Evolutionary conservation across 306 rosid species (phyloP), one percentile per base, ranked within the genome.

Genomic region (Dalbergia oliveri): DNA sequence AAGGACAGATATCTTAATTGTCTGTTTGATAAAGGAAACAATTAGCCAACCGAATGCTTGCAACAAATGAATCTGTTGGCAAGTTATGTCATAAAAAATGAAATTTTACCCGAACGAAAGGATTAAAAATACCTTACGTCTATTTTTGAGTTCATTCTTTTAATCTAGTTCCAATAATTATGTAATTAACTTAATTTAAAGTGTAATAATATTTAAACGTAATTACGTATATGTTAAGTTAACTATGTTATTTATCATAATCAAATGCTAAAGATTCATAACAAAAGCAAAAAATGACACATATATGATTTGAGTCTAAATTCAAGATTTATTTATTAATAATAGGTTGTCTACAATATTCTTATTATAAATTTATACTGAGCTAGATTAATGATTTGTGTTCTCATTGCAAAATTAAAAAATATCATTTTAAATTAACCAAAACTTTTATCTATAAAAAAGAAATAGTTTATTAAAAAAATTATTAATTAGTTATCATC

Each of bases 41-140:
- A 72, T 68, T 65, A 71, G 63, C 63, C 41, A 81, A 58, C 77
- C 65, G 62, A 84, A 47, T 56, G 34, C 37, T 51, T 67, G 15
- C 69, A 74, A 41, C 70, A 66, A 76, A 72, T 72, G 77, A 50
- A 58, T 34, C 31, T 81, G 77, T 72, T 72, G 66, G 13, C 18
- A 59, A 66, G 79, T 69, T 58, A 59, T 59, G 72, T 63, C 85
- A 65, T 58, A 50, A 43, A 66, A 59, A 81, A 66, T 26, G 83
- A 85, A 61, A 43, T 73, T 81, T 39, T 73, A 85, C 64, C 86
- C 9, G 44, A 85, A 44, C 11, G 23, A 33, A 62, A 64, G 63
- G 14, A 39, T 65, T 83, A 76, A 78, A 19, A 57, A 49, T 77
- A n/a, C 35, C 18, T 54, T 0, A 37, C 12, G 23, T 64, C 49